Conservation (phyloP, 2,329 filamentous ascomycete genomes). For the Grosmannia serpens region DNA sequence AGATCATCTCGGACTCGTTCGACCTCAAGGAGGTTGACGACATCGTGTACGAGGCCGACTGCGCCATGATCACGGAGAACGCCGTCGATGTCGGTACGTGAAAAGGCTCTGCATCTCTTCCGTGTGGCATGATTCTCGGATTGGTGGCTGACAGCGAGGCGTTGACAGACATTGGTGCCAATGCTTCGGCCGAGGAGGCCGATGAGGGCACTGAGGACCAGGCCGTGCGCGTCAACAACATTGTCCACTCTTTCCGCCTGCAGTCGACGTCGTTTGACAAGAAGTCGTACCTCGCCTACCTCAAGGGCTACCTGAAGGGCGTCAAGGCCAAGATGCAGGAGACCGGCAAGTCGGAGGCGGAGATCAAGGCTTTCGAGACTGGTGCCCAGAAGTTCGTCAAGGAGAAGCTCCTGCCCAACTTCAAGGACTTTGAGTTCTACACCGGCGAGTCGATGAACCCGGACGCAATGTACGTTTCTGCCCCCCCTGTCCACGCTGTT, state of each 20-base stretch:
- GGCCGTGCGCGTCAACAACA: conserved; percentile 73
- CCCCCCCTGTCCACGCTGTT: conserved; percentile 2
- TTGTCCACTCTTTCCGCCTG: conserved; percentile 86
- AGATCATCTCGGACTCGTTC: conserved; percentile 95
- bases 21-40: conserved; percentile 69
- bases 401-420: conserved; percentile 68
- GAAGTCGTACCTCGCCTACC: conserved; percentile 70
- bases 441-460: conserved; percentile 87
- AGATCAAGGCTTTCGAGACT: conserved; percentile 68
- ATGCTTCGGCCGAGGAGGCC: conserved; percentile 87
- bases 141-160: not conserved
- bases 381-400: conserved; percentile 66
- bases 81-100: conserved; percentile 60
- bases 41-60: conserved; percentile 82
- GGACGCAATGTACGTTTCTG: conserved; percentile 70
- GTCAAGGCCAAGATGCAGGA: conserved; percentile 61
- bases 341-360: conserved; percentile 43
- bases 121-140: not conserved
- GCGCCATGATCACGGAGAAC: conserved; percentile 75
- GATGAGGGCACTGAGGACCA: conserved; percentile 64
- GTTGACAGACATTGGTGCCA: conserved; percentile 71
- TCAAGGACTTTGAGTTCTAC: conserved; percentile 95
- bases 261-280: conserved; percentile 72
- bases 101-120: not conserved
- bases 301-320: conserved; percentile 91